Percentiles rank a stretch among this genome's conserved stretches.
Conservation (phyloP, 2,329 filamentous ascomycete species). For the Bisporella sp. region DNA sequence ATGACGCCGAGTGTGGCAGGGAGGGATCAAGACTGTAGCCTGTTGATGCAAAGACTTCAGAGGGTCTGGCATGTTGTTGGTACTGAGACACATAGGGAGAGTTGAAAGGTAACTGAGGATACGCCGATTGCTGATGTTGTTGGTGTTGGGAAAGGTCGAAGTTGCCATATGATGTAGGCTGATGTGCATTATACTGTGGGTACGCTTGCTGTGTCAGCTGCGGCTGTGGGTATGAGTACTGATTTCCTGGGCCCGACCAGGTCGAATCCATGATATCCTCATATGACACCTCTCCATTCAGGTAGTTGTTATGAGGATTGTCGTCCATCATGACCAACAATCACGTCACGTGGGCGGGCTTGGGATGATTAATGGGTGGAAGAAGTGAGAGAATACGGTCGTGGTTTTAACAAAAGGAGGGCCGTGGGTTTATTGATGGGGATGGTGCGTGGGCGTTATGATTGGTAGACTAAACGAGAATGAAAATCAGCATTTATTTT, state of each 20-base stretch:
- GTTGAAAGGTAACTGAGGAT: conserved; percentile 18
- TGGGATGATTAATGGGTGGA: neutral
- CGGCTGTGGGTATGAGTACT: conserved; percentile 17
- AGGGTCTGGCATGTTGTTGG: conserved; percentile 17
- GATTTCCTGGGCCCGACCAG: conserved; percentile 16
- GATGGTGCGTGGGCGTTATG: too few species aligned
- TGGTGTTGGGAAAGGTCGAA: conserved; percentile 7
- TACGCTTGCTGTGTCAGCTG: conserved; percentile 16
- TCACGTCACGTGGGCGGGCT: neutral
- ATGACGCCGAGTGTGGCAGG: conserved; percentile 16
- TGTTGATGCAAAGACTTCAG: conserved; percentile 19
- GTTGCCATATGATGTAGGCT: conserved; percentile 1
- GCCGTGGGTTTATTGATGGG: too few species aligned
- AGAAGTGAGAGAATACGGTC: neutral
- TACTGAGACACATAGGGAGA: conserved; percentile 23
- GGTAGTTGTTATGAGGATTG: conserved; percentile 19
- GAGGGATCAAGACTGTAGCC: conserved; percentile 21
- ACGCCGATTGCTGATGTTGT: conserved; percentile 22
- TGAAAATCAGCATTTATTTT: too few species aligned
- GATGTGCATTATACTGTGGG: conserved; percentile 13
- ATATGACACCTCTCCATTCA: conserved; percentile 20
- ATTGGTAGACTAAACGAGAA: too few species aligned
- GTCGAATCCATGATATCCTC: conserved; percentile 22
- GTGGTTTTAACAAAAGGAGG: neutral
- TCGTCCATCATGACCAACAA: conserved; percentile 18